Base-by-base conservation (phyloP, 345 rosid genomes). In the Noccaea caerulescens region DNA sequence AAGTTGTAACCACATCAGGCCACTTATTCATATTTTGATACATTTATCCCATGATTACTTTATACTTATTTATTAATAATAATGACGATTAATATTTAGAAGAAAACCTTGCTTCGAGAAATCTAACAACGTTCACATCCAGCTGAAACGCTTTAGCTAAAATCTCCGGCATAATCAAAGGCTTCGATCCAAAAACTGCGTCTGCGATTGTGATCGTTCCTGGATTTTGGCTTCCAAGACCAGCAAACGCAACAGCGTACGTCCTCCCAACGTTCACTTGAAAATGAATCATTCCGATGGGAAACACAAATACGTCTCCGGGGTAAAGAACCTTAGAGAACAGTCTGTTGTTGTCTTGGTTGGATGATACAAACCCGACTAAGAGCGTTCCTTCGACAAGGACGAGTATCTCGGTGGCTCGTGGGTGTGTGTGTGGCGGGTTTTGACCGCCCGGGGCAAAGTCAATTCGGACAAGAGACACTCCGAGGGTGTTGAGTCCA, bases 221-320 rank as follows among this genome's bases (percentile, higher is more conserved):
- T 0, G 84, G 84, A 10, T 80, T 83, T 61, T 83, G 84, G 68
- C 84, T 83, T 38, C 75, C 80, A 7, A 83, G 74, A 51, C 74
- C 69, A 43, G 80, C 79, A 68, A 77, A 75, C 41, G 83, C 81
- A 74, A 77, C 80, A 2, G 83, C 85, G 36, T 52, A 53, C 4
- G 65, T 67, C 27, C 62, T 73, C 39, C 83, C 85, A 41, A 80
- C 33, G 58, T 82, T 82, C 42, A 79, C 71, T 13, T 82, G 83
- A 72, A 82, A 82, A 72, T 82, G 85, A 11, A 82, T 80, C 68
- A 73, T 63, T 51, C 79, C 80, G 0, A 76, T 49, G 1, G 86
- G 86, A 52, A 83, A 83, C 58, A 83, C 86, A 47, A 83, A 80
- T 1, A 80, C 82, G 10, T 83, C 86, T 57, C 86, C 86, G 0